A percentile compares a stretch with the other conserved stretches of the same genome.
Conservation (phyloP, 202 grass and related monocot species). For the Cymbopogon flexuosus region DNA sequence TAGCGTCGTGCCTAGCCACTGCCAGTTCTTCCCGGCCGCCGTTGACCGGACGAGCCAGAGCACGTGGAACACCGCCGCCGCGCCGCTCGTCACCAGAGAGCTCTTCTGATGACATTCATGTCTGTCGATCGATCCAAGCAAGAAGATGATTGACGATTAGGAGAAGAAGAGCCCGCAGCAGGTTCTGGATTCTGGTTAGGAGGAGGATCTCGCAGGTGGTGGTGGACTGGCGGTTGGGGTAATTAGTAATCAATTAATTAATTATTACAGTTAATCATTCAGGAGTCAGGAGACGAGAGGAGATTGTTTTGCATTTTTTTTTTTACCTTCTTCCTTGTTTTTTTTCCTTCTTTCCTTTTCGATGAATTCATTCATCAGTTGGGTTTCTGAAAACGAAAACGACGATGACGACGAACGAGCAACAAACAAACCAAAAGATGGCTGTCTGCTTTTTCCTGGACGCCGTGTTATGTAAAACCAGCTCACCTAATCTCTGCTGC, state of each 20-base stretch:
- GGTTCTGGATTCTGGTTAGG: conserved; percentile 25
- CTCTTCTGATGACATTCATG: conserved; percentile 44
- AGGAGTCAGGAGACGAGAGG: not conserved
- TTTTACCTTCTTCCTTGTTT: not conserved
- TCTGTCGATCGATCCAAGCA: not conserved
- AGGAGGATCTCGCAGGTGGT: conserved; percentile 49
- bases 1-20: conserved; percentile 53
- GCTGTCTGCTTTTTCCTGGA: conserved; percentile 71
- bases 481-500: conserved; percentile 39
- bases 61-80: conserved; percentile 46
- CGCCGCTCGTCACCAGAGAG: conserved; percentile 55
- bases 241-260: conserved; percentile 41
- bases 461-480: conserved; percentile 45
- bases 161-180: not conserved
- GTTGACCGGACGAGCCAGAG: conserved; percentile 38
- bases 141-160: not conserved
- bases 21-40: conserved; percentile 64
- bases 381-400: conserved; percentile 25
- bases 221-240: conserved; percentile 12
- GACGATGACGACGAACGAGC: not conserved
- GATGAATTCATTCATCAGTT: conserved; percentile 38
- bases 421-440: conserved; percentile 27
- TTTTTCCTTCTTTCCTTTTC: conserved; percentile 15
- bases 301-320: not conserved
- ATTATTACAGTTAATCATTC: conserved; percentile 29